phyloP scores from a whole-genome alignment of 257 asterid genomes.

The Scutellaria baicalensis region DNA sequence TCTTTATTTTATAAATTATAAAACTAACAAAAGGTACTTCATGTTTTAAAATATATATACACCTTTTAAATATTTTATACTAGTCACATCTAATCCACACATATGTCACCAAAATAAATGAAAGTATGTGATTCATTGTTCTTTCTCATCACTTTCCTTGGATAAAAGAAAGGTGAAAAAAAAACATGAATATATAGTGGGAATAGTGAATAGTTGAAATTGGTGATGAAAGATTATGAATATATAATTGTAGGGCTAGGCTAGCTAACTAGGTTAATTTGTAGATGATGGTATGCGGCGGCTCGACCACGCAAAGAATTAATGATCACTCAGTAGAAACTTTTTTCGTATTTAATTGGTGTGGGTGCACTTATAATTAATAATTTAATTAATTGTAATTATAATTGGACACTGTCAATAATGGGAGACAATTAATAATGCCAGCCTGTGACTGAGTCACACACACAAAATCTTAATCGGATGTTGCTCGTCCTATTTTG shows the following conservation, averaged over 20 bases:
- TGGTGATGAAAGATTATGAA: not conserved
- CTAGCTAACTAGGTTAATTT: no score
- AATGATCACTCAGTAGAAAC: not conserved
- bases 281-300: constrained; percentile 22
- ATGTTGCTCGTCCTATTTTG: not conserved
- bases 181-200: not conserved
- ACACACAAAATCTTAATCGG: not conserved
- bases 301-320: constrained; percentile 29
- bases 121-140: not conserved
- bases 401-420: constrained; percentile 19
- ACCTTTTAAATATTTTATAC: no score
- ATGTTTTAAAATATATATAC: no score
- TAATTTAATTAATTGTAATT: not conserved
- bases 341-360: not conserved
- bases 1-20: no score
- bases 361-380: not conserved
- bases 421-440: constrained; percentile 23
- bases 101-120: not conserved
- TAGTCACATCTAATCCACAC: not conserved
- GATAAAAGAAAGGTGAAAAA: not conserved
- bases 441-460: not conserved
- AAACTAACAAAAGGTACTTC: no score
- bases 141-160: not conserved
- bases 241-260: not conserved
- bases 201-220: not conserved